phyloP scores from a whole-genome alignment of 2,329 filamentous ascomycete species.

The Neophaeococcomyces aloes region DNA sequence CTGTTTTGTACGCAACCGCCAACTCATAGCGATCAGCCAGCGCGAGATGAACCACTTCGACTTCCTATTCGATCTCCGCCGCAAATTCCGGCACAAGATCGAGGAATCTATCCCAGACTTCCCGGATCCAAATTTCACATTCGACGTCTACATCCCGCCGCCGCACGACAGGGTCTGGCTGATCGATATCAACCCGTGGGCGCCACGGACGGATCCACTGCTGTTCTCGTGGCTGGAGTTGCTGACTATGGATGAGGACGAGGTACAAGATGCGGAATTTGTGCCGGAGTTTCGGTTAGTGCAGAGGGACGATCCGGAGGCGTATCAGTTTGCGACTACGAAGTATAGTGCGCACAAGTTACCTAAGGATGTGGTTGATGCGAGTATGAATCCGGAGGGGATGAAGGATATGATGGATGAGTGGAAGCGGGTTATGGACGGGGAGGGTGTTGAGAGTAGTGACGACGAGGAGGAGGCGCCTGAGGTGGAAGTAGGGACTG shows the following conservation, averaged over 20 bases:
- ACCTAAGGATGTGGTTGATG: constrained; percentile 79
- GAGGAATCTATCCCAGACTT: constrained; percentile 63
- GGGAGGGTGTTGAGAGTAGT: too few relatives aligned
- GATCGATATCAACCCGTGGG: constrained; percentile 94
- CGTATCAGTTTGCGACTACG: constrained; percentile 72
- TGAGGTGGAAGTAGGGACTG: too few relatives aligned
- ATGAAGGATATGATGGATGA: constrained; percentile 69
- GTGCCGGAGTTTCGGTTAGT: constrained; percentile 73
- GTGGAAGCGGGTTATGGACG: constrained; percentile 56
- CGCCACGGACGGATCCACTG: constrained; percentile 73
- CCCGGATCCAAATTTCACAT: constrained; percentile 71
- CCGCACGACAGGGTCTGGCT: constrained; percentile 67
- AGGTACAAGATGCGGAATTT: constrained; percentile 43
- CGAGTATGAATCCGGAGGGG: constrained; percentile 52
- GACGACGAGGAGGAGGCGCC: too few relatives aligned
- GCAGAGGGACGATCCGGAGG: constrained; percentile 73
- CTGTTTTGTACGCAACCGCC: constrained; percentile 79
- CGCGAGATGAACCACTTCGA: constrained; percentile 83
- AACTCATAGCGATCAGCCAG: constrained; percentile 73
- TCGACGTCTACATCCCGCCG: constrained; percentile 83
- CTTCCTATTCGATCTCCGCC: constrained; percentile 61
- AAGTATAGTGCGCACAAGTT: constrained; percentile 94
- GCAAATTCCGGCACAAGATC: constrained; percentile 57
- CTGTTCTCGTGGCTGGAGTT: constrained; percentile 87
- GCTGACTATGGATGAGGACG: constrained; percentile 49